Base-by-base conservation (phyloP, 768 basidiomycete species). In the Hydnomerulius pinastri region DNA sequence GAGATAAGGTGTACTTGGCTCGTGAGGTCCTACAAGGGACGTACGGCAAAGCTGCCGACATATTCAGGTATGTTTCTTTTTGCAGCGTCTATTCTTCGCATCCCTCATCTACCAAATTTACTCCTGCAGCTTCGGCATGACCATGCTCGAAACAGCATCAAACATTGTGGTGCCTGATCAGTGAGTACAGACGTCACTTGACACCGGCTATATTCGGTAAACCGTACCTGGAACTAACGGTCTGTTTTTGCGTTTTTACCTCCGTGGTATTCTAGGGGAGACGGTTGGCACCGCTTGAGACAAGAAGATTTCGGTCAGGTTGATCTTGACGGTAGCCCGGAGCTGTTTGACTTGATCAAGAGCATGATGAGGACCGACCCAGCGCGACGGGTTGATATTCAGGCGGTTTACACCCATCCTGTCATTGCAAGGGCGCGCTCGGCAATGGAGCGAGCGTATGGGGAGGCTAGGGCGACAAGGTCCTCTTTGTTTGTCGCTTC, bases 151-250 rank as follows among this genome's bases (percentile, higher is more conserved):
- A 77, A 87, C 92, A 47, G 90, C 95, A 45, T 82, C 92, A 55
- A 99, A 99, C 65, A 93, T 98, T 62, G 83, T 97, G 44, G 92
- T 99, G 39, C 97, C 97, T 71, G 93, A 94, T 73, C 94, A 90
- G 92, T 92, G 64, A 77, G 93, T 83, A 48, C 56, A 49, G 12
- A 7, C n/a, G 41, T 39, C 44, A 29, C 13, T 29, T 43, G 37
- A 46, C 23, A 12, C 12, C 41, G n/a, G 54, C 46, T 36, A 54
- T 53, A 40, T 54, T 53, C 53, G 46, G 42, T 44, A 32, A 40
- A 29, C 13, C 25, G 40, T 57, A 18, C 38, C 33, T 43, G 37
- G 56, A 46, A 44, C 54, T 58, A 33, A 66, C 45, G n/a, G n/a
- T 45, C 32, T 43, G n/a, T 41, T 29, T 23, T n/a, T 42, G 4